phyloP scores from a whole-genome alignment of 768 basidiomycete species.

The Piloderma croceum region DNA sequence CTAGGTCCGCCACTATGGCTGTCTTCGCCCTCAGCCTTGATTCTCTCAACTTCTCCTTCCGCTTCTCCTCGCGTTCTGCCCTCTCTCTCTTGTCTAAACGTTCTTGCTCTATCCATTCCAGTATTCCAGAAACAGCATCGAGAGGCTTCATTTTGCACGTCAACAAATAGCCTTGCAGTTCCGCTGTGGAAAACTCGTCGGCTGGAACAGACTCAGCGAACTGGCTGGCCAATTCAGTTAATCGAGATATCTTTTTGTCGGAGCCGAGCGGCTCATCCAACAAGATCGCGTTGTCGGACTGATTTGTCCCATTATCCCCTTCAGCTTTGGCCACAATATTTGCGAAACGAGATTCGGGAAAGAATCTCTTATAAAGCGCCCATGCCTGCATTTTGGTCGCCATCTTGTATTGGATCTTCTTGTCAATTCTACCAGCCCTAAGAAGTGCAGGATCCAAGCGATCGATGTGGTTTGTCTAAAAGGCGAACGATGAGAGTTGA shows the following conservation, averaged over 20 bases:
- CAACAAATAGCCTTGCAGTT: constrained; percentile 57
- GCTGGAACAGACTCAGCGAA: constrained; percentile 43
- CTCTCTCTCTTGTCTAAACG: constrained; percentile 29
- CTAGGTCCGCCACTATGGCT: too few species aligned
- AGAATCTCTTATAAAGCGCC: constrained; percentile 48
- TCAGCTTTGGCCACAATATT: background rate
- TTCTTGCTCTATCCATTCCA: constrained; percentile 40
- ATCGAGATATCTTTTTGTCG: constrained; percentile 8
- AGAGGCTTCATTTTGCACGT: constrained; percentile 35
- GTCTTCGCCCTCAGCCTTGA: constrained; percentile 22
- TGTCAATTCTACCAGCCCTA: constrained; percentile 54
- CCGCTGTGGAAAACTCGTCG: constrained; percentile 50
- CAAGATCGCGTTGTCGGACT: background rate
- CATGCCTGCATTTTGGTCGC: constrained; percentile 42
- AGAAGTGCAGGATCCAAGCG: constrained; percentile 51
- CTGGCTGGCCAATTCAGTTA: constrained; percentile 27
- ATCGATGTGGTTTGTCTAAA: constrained; percentile 50
- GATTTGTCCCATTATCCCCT: background rate
- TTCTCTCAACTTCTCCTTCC: constrained; percentile 21
- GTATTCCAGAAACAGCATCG: constrained; percentile 27
- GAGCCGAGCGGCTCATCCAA: constrained; percentile 2
- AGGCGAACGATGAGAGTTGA: background rate
- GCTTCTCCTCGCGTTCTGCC: constrained; percentile 25
- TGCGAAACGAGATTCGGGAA: constrained; percentile 25
- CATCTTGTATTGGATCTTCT: constrained; percentile 45